Conservation (phyloP, 2,329 filamentous ascomycete genomes). For the Chaetothyriales sp. region DNA sequence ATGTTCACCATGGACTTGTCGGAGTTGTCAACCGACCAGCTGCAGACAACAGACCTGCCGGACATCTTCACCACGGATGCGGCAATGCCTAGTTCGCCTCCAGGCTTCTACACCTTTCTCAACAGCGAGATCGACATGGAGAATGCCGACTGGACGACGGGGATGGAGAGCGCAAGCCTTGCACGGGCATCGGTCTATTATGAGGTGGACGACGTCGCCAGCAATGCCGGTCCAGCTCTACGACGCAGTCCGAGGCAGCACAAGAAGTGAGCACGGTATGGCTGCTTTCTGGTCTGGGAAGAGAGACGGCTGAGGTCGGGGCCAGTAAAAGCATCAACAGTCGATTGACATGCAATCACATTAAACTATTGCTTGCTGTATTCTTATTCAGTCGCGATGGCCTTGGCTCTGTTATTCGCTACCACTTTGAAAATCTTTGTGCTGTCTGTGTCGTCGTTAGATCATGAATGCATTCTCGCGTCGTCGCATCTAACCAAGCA, state of each 20-base stretch:
- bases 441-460: not conserved
- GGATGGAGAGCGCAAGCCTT: not conserved
- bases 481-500: too few species aligned
- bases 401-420: not conserved
- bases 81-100: slow-evolving; percentile 34
- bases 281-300: not conserved
- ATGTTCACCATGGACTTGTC: slow-evolving; percentile 12
- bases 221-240: not conserved
- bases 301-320: too few species aligned
- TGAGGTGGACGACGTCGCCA: not conserved
- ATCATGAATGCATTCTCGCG: too few species aligned
- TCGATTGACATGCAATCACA: not conserved
- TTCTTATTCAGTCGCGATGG: not conserved
- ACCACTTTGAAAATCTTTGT: not conserved
- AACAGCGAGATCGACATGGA: slow-evolving; percentile 11
- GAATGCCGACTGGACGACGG: slow-evolving; percentile 8
- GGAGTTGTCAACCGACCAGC: slow-evolving; percentile 15
- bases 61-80: slow-evolving; percentile 33
- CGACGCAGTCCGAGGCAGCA: slow-evolving; percentile 4
- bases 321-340: not conserved
- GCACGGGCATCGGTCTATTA: not conserved
- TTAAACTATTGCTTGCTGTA: not conserved
- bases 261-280: not conserved
- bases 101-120: slow-evolving; percentile 20
- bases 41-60: slow-evolving; percentile 22